Conservation (phyloP, 1,284 basidiomycete genomes). For the Grifola frondosa region DNA sequence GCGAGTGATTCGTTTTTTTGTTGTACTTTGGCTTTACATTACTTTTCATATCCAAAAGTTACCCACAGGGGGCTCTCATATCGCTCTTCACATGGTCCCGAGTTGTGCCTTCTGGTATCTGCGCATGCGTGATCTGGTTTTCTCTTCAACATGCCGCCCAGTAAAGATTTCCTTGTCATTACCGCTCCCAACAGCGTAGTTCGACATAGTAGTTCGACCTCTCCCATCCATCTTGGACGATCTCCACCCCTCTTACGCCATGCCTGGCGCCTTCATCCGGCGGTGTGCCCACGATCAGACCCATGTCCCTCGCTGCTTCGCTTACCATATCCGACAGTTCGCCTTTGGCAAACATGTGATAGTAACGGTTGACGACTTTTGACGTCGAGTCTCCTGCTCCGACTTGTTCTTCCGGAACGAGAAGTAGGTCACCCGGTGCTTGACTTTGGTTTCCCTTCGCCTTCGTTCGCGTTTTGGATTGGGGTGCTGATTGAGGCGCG, state of each 20-base stretch:
- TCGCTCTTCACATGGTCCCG: neutral
- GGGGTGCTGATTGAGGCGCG: slow-evolving; percentile 25
- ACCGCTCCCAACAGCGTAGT: slow-evolving; percentile 56
- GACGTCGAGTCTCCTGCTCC: slow-evolving; percentile 14
- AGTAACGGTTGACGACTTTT: slow-evolving; percentile 81
- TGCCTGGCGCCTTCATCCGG: neutral
- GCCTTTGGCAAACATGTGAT: slow-evolving; percentile 86
- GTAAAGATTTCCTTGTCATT: too few relatives aligned
- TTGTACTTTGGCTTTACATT: slow-evolving; percentile 22
- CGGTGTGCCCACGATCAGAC: slow-evolving; percentile 47
- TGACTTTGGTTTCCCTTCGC: slow-evolving; percentile 19
- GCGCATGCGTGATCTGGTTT: slow-evolving; percentile 2
- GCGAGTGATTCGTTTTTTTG: slow-evolving; percentile 45
- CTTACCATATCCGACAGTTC: slow-evolving; percentile 68
- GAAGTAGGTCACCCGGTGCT: too few relatives aligned
- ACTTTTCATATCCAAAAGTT: slow-evolving; percentile 19
- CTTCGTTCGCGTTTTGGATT: slow-evolving; percentile 20
- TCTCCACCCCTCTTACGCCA: slow-evolving; percentile 48
- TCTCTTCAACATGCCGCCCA: slow-evolving; percentile 9
- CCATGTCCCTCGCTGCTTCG: slow-evolving; percentile 62
- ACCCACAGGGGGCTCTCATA: slow-evolving; percentile 8
- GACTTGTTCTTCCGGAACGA: slow-evolving; percentile 2
- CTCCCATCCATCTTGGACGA: slow-evolving; percentile 83
- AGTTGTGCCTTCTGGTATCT: neutral
- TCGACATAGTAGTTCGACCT: slow-evolving; percentile 82